A percentile compares a stretch with the other conserved stretches of the same genome.
These are phyloP conservation scores for Cercospora sojina DNA, from an alignment of 2,329 filamentous ascomycete species.

Conservation along the genomic window DNA sequence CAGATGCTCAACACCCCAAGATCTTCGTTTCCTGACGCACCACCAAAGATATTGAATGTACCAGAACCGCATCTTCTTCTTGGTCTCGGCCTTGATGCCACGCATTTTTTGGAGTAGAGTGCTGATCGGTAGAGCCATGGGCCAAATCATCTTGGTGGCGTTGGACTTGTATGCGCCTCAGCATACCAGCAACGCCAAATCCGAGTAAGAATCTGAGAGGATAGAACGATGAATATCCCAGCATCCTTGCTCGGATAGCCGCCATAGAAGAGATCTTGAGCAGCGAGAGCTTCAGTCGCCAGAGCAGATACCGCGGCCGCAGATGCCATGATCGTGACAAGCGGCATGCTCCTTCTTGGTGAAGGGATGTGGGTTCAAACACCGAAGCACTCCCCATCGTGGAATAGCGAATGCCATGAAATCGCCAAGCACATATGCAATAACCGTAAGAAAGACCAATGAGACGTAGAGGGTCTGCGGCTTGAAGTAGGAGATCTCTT, in stretches of 20 bases:
- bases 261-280: conserved; percentile 51
- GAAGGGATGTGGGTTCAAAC: conserved; percentile 43
- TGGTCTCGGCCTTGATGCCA: conserved; percentile 40
- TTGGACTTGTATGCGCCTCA: conserved; percentile 49
- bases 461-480: conserved; percentile 49
- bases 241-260: conserved; percentile 42
- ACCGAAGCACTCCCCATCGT: conserved; percentile 37
- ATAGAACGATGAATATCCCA: conserved; percentile 49
- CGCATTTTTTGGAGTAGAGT: conserved; percentile 45
- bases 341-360: conserved; percentile 40
- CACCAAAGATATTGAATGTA: conserved; percentile 51
- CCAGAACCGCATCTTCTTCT: conserved; percentile 45
- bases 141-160: conserved; percentile 53
- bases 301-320: conserved; percentile 40
- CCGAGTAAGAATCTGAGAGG: conserved; percentile 53
- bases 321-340: conserved; percentile 47
- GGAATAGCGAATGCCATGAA: conserved; percentile 42
- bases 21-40: conserved; percentile 49
- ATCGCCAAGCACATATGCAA: conserved; percentile 47
- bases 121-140: conserved; percentile 40
- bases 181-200: conserved; percentile 51
- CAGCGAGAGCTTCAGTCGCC: conserved; percentile 46
- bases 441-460: conserved; percentile 47
- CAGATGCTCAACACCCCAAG: conserved; percentile 45
- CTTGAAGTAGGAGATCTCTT: conserved; percentile 51